Conservation (phyloP, 345 rosid genomes). For the Salix arbutifolia region DNA sequence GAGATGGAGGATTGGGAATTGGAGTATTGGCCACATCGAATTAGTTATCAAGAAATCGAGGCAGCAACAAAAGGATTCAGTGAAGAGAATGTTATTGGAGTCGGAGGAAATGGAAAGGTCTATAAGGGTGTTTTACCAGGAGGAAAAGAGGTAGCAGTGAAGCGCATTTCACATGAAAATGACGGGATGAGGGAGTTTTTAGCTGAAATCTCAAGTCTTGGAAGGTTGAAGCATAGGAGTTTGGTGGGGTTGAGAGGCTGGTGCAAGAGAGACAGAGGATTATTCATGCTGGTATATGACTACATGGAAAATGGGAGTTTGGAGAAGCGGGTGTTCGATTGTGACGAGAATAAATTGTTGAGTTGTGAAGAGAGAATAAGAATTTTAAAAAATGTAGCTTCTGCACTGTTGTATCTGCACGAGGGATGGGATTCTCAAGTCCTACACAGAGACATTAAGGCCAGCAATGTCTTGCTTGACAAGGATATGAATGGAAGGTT, state of each 20-base stretch:
- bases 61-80: constrained; percentile 54
- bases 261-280: constrained; percentile 69
- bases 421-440: constrained; percentile 81
- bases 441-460: constrained; percentile 72
- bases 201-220: constrained; percentile 76
- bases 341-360: constrained; percentile 33
- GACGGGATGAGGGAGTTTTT: constrained; percentile 63
- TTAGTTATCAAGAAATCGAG: constrained; percentile 53
- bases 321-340: constrained; percentile 50
- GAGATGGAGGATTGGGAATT: constrained; percentile 82
- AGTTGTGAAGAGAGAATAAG: constrained; percentile 48
- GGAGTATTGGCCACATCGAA: constrained; percentile 86
- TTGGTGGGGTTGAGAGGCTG: constrained; percentile 72
- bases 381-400: constrained; percentile 61
- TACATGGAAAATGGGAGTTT: constrained; percentile 81
- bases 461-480: constrained; percentile 77
- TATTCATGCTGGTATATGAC: constrained; percentile 68
- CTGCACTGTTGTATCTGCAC: constrained; percentile 56
- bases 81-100: constrained; percentile 64
- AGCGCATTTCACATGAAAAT: constrained; percentile 60
- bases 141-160: constrained; percentile 59
- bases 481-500: constrained; percentile 63
- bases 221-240: constrained; percentile 63
- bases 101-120: constrained; percentile 79
- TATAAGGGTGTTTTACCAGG: constrained; percentile 66